Conservation (phyloP, 768 basidiomycete genomes). For the Mycena capillaripes region DNA sequence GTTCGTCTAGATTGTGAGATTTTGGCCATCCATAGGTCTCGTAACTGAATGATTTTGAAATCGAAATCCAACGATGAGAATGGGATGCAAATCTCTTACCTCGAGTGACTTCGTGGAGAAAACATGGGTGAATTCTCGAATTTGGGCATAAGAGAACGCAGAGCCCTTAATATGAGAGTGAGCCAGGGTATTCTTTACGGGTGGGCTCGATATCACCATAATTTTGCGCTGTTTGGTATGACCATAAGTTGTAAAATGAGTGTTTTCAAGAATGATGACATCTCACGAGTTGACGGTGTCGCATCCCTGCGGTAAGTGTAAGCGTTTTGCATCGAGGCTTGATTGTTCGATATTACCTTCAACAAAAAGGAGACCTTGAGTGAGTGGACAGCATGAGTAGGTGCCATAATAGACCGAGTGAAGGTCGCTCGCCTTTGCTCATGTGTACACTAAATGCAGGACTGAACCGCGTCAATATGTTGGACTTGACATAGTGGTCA, state of each 20-base stretch:
- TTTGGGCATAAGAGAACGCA: not conserved
- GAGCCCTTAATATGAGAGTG: not conserved
- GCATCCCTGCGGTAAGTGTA: not conserved
- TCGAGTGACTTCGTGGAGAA: not conserved
- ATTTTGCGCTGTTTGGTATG: slow-evolving; percentile 2
- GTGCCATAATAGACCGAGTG: too few relatives aligned
- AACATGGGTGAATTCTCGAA: slow-evolving; percentile 3
- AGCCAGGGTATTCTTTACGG: not conserved
- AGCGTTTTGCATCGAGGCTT: not conserved
- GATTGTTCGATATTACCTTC: not conserved
- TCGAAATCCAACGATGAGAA: not conserved
- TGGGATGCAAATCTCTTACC: not conserved
- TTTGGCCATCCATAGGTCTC: slow-evolving; percentile 5
- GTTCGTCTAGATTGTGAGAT: not conserved
- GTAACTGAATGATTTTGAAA: not conserved
- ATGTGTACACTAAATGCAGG: not conserved
- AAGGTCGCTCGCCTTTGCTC: not conserved
- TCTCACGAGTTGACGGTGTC: slow-evolving; percentile 5
- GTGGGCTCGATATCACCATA: not conserved
- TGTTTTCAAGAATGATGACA: not conserved
- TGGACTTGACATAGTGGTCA: slow-evolving; percentile 2
- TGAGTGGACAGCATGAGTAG: not conserved
- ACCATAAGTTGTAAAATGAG: not conserved
- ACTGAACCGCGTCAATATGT: slow-evolving; percentile 6
- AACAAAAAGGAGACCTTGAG: slow-evolving; percentile 3